phyloP scores from a whole-genome alignment of 345 rosid species.

The Acer campestre region DNA sequence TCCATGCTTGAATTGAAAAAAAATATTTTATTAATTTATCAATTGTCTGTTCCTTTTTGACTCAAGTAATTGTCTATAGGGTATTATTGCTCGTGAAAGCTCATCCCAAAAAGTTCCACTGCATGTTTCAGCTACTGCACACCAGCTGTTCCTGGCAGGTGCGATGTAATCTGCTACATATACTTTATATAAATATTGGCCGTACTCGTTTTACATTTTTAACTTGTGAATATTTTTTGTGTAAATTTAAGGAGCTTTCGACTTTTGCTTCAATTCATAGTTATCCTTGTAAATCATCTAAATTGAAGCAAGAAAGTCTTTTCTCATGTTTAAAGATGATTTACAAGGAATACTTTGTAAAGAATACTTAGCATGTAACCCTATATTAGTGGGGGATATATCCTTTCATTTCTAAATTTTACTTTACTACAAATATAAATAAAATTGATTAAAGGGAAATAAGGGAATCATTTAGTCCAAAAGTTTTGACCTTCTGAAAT shows the following conservation, averaged over 20 bases:
- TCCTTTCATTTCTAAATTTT: background rate
- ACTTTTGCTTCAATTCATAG: background rate
- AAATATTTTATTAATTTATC: background rate
- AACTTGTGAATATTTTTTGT: background rate
- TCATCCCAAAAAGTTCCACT: conserved; percentile 76
- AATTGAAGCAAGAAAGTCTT: too few relatives aligned
- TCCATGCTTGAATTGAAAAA: background rate
- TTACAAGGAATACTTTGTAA: conserved; percentile 9
- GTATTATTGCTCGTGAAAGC: conserved; percentile 81
- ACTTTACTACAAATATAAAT: background rate
- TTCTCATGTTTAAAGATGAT: too few relatives aligned
- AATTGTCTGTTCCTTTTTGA: conserved; percentile 1
- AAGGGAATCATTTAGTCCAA: background rate
- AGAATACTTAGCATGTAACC: background rate
- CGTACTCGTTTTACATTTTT: conserved; percentile 1
- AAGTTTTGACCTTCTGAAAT: background rate
- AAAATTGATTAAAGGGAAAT: background rate
- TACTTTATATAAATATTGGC: background rate
- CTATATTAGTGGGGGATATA: background rate
- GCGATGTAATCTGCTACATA: conserved; percentile 16
- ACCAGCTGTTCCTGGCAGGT: conserved; percentile 89
- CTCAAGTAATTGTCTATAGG: conserved; percentile 50
- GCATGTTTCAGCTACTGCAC: conserved; percentile 76
- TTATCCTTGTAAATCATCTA: background rate
- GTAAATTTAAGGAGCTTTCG: background rate